A percentile compares a stretch with the other conserved stretches of the same genome.
Conservation (phyloP, 2,329 filamentous ascomycete species). For the Fusarium sp. region DNA sequence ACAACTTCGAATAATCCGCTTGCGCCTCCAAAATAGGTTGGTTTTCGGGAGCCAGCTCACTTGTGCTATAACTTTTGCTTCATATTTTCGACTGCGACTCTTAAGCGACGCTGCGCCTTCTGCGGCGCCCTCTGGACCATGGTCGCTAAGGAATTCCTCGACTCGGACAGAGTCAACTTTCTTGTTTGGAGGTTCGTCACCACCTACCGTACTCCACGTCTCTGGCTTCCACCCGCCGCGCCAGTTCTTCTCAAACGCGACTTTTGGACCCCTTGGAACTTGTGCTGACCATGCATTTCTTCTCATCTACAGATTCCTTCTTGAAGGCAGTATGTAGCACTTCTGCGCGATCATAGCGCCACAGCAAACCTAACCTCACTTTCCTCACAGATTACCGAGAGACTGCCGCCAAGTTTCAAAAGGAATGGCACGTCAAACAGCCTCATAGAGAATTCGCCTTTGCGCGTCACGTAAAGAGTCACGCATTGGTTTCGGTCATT, state of each 20-base stretch:
- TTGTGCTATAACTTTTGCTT: constrained; percentile 21
- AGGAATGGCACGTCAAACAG: constrained; percentile 73
- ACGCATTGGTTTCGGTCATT: constrained; percentile 71
- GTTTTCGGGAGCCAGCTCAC: constrained; percentile 33
- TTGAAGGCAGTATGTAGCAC: constrained; percentile 70
- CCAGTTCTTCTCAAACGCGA: constrained; percentile 23
- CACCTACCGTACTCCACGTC: constrained; percentile 43
- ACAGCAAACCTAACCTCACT: constrained; percentile 44
- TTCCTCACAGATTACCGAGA: constrained; percentile 70
- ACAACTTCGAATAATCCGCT: constrained; percentile 28
- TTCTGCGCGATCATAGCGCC: constrained; percentile 34
- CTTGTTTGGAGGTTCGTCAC: constrained; percentile 75
- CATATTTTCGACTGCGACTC: constrained; percentile 30
- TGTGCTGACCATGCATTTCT: constrained; percentile 40
- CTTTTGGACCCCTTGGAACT: constrained; percentile 19
- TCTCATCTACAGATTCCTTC: constrained; percentile 62
- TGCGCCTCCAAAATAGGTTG: constrained; percentile 34
- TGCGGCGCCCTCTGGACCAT: constrained; percentile 56
- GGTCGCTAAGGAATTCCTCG: constrained; percentile 69
- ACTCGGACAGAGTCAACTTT: constrained; percentile 77
- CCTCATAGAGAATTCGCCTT: constrained; percentile 73
- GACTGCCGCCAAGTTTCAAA: constrained; percentile 74
- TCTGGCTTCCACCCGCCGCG: constrained; percentile 35
- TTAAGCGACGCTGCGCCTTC: constrained; percentile 50
- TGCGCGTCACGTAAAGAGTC: constrained; percentile 72